Base-by-base conservation (phyloP, 148 eudicot genomes). In the Beta vulgaris region DNA sequence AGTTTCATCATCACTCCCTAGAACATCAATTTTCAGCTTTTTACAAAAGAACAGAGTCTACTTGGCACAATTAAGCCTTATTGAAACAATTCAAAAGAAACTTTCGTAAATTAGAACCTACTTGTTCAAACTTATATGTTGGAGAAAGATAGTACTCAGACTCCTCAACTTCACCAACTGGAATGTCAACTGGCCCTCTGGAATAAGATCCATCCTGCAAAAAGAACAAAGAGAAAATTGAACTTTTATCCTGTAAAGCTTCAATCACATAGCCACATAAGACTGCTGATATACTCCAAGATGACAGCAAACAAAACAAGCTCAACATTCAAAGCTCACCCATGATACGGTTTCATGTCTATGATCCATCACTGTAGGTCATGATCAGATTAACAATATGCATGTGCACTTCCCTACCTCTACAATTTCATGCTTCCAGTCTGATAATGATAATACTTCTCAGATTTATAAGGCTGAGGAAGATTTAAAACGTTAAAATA, bases 121-220 rank as follows among this genome's bases (percentile, higher is more conserved):
- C 99, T 82, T 96, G 99, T 78, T 96, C 99, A 82, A 96, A 96
- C 81, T 89, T 92, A 78, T 83, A 88, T 57, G 91, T 96, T 75
- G 99, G 98, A 74, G 92, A 89, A 74, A 87, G 86, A 74, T 78
- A 96, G 77, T 96, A 91, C 2, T 86, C 76, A 40, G 97, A 83
- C 60, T 87, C 94, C 78, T 82, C 85, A 66, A 63, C 77, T 81
- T 86, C 93, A 57, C 91, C 90, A 79, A 96, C 87, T 35, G 97
- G 98, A 81, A 96, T 89, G 60, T 89, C 91, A 85, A 92, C 89
- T 60, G 99, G 98, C 76, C 99, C 99, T 82, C 99, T 89, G 31
- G 99, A 96, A 74, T 92, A 96, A 60, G 99, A 92, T 75, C 99
- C 99, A 79, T 96, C 99, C 99, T 95, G 86, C 65, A 84, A 69